phyloP scores from a whole-genome alignment of 2,329 filamentous ascomycete genomes.

The Tolypocladium pustulatum region DNA sequence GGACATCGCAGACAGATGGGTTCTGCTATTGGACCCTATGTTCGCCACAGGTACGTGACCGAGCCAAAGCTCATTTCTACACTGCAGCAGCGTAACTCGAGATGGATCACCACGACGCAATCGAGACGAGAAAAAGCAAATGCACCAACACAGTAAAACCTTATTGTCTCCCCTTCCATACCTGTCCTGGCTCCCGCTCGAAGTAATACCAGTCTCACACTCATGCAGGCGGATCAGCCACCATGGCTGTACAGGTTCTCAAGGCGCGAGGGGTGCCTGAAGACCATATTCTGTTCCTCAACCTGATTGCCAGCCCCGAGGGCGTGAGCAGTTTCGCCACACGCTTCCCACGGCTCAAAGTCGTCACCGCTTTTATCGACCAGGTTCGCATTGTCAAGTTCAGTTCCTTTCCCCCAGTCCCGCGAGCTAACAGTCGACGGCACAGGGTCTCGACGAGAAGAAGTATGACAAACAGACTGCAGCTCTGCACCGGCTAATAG shows the following conservation, averaged over 20 bases:
- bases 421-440: neutral
- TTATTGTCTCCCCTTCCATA: neutral
- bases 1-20: slow-evolving; percentile 89
- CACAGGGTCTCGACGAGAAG: slow-evolving; percentile 81
- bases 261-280: slow-evolving; percentile 86
- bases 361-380: slow-evolving; percentile 94
- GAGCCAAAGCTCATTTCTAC: neutral
- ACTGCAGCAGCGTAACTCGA: neutral
- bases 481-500: slow-evolving; percentile 20
- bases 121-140: neutral
- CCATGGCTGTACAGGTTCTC: slow-evolving; percentile 92
- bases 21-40: slow-evolving; percentile 94
- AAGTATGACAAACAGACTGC: slow-evolving; percentile 51
- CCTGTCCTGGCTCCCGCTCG: neutral
- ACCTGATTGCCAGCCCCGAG: slow-evolving; percentile 93
- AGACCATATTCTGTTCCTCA: slow-evolving; percentile 90
- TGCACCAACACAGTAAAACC: neutral
- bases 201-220: slow-evolving; percentile 4
- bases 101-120: neutral
- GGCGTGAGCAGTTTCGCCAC: slow-evolving; percentile 82
- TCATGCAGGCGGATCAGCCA: slow-evolving; percentile 75
- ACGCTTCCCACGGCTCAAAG: slow-evolving; percentile 78
- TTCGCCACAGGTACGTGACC: slow-evolving; percentile 71
- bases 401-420: neutral
- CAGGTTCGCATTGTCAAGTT: slow-evolving; percentile 34